phyloP scores from a whole-genome alignment of 2,329 filamentous ascomycete species.

The Ceratocystis huliohia region DNA sequence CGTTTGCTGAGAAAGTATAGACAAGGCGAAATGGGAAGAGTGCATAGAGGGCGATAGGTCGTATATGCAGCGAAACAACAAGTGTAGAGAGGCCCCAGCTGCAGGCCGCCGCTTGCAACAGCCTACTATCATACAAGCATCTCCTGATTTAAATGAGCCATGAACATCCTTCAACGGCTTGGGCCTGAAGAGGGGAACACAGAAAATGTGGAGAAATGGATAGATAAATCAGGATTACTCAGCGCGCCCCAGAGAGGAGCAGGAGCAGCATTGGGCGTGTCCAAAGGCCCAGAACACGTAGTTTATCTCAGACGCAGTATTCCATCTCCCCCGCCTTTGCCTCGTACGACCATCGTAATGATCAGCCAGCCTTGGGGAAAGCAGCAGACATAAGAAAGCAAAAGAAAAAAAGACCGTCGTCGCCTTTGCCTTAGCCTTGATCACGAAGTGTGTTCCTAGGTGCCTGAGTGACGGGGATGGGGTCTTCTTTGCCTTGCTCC shows the following conservation, averaged over 20 bases:
- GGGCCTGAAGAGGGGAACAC: background rate
- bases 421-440: background rate
- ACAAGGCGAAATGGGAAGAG: background rate
- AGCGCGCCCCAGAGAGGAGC: background rate
- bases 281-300: background rate
- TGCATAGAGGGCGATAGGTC: background rate
- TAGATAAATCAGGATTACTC: background rate
- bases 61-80: conserved; percentile 10
- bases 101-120: conserved; percentile 5
- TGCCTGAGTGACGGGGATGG: background rate
- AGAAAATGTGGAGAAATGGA: background rate
- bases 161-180: background rate
- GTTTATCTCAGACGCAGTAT: background rate
- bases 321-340: background rate
- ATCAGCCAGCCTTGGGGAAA: background rate
- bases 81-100: background rate
- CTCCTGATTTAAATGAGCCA: conserved; percentile 9
- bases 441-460: background rate
- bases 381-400: too few relatives aligned
- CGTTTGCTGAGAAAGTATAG: background rate
- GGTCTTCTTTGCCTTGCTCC: background rate
- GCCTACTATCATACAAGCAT: background rate
- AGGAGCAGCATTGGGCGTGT: too few relatives aligned
- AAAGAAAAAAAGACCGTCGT: background rate
- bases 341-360: conserved; percentile 1